Conservation (phyloP, 2,329 filamentous ascomycete genomes). For the Phialophora tarda region DNA sequence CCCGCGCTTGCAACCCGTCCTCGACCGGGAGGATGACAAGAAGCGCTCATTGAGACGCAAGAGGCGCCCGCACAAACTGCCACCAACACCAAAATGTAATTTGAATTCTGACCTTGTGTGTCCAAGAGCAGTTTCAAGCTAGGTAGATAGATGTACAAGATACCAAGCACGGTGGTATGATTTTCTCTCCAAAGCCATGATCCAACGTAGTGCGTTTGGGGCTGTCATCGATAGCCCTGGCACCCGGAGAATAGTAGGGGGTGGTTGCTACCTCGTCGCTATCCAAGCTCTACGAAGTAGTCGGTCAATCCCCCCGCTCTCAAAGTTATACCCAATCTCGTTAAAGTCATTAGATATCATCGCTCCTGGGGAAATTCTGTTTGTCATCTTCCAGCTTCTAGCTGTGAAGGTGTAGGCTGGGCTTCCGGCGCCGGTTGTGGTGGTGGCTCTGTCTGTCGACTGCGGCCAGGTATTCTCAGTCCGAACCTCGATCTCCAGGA, state of each 20-base stretch:
- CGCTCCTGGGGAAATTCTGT: slow-evolving; percentile 17
- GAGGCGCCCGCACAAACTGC: background rate
- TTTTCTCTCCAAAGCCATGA: background rate
- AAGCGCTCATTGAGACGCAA: background rate
- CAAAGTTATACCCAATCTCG: slow-evolving; percentile 1
- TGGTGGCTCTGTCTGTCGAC: slow-evolving; percentile 14
- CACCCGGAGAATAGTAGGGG: background rate
- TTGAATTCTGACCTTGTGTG: background rate
- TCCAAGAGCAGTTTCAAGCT: background rate
- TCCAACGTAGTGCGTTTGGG: background rate
- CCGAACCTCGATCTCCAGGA: slow-evolving; percentile 27
- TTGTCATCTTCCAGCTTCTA: slow-evolving; percentile 34
- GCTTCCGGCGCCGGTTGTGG: slow-evolving; percentile 22
- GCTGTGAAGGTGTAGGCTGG: slow-evolving; percentile 34
- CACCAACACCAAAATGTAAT: background rate
- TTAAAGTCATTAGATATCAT: slow-evolving; percentile 8
- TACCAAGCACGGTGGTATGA: background rate
- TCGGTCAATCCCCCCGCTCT: background rate
- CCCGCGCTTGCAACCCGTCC: background rate
- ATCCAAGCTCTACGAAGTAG: background rate
- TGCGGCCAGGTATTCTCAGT: slow-evolving; percentile 23
- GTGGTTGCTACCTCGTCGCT: background rate
- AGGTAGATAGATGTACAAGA: slow-evolving; percentile 1
- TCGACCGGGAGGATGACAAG: background rate
- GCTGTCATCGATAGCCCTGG: background rate